These are phyloP conservation scores for Nicotiana tomentosiformis DNA, from an alignment of 257 asterid genomes.

Conservation along the genomic window DNA sequence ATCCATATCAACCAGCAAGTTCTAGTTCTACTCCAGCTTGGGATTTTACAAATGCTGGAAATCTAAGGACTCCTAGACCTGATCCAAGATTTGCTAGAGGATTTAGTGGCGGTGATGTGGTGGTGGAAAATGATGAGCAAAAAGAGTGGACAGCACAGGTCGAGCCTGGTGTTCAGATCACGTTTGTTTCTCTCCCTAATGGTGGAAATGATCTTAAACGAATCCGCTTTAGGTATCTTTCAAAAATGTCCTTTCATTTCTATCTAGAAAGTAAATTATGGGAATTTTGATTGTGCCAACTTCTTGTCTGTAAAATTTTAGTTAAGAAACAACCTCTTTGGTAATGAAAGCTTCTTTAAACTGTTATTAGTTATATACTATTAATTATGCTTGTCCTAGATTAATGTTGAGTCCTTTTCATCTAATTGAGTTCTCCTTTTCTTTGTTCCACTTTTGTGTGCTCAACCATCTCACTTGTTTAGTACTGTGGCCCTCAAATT, in stretches of 20 bases:
- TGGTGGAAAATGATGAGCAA: conserved; percentile 52
- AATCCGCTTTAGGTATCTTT: conserved; percentile 71
- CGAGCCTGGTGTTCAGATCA: conserved; percentile 89
- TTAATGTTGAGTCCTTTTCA: background rate
- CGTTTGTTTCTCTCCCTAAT: conserved; percentile 69
- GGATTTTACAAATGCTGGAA: conserved; percentile 51
- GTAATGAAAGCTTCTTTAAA: background rate
- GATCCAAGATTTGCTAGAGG: conserved; percentile 38
- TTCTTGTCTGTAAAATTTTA: background rate
- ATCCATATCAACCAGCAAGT: conserved; percentile 60
- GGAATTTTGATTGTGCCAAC: background rate
- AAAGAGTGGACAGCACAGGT: conserved; percentile 90
- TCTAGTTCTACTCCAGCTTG: conserved; percentile 78
- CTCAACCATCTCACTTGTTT: background rate
- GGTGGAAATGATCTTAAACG: conserved; percentile 89
- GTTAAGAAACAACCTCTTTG: background rate
- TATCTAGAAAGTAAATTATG: background rate
- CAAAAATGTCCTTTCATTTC: background rate
- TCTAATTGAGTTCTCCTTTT: background rate
- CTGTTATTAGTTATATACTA: too few relatives aligned
- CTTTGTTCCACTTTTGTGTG: background rate
- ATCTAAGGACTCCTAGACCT: conserved; percentile 23
- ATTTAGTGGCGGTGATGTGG: conserved; percentile 36
- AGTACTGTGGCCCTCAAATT: background rate
- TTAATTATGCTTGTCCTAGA: background rate